Base-by-base conservation (phyloP, 202 grass and related monocot genomes). In the Bolboschoenoplectus hybrid region DNA sequence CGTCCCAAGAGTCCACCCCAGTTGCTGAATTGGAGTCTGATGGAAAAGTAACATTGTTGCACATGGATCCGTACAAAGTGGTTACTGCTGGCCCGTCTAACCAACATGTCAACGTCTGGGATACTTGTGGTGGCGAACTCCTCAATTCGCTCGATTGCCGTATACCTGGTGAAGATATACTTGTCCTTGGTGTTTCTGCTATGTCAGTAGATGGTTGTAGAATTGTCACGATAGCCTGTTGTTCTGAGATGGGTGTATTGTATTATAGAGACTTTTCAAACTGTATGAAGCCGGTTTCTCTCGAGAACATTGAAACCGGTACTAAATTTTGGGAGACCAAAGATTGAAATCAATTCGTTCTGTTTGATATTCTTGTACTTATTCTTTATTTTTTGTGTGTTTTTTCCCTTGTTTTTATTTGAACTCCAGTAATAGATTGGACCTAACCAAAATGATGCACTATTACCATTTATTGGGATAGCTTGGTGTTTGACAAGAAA, bases 1-100 rank as follows among this genome's bases (percentile, higher is more conserved):
- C 67, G 40, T 89, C 91, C 82, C 84, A 91, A 49, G 85, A 80
- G 20, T 52, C 82, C 34, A 89, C 87, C 9, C 84, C 74, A 9
- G 82, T 98, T 10, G 76, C 81, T 2, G 90, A 98, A 80, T 65
- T 98, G 88, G 93, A 95, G 74, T 89, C 91, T 41, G 77, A 93
- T 62, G 87, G 90, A 53, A 84, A 50, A 69, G 93, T 98, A 56
- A 86, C 78, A 35, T 83, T 90, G 57, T 86, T 98, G 65, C 95
- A 95, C 73, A 87, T 95, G 93, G 95, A 98, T 86, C 85, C 44
- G 17, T 95, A 95, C 86, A 95, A 98, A 84, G 67, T 98, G 32
- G 90, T 95, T 69, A 91, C 91, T 0, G 95, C 88, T 72, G 90
- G 75, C 0, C 84, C 89, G 75, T 91, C 63, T 2, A 71, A 89